Percentiles rank a stretch among this genome's conserved stretches.
phyloP scores from a whole-genome alignment of 192 early-diverging fungal species.

The Coemansia sp. region DNA sequence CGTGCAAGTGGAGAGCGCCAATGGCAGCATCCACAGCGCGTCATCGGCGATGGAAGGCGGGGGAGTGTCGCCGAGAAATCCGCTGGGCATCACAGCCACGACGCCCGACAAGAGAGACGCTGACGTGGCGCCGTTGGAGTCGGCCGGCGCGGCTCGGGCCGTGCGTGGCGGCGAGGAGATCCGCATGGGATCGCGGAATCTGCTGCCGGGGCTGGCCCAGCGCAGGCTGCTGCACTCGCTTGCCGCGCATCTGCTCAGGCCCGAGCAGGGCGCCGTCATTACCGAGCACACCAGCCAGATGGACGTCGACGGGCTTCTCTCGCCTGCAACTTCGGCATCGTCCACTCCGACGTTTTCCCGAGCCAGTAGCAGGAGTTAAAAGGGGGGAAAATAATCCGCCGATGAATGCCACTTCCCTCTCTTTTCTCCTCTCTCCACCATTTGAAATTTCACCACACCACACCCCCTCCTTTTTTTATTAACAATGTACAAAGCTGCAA shows the following conservation, averaged over 20 bases:
- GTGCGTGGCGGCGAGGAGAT: conserved; percentile 7
- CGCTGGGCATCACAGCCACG: background rate
- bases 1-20: background rate
- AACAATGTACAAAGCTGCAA: conserved; percentile 28
- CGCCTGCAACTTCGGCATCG: background rate
- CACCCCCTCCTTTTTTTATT: too few species aligned
- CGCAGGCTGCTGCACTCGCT: conserved; percentile 3
- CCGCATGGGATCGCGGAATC: conserved; percentile 4
- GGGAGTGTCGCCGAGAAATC: background rate
- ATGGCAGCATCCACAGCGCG: conserved; percentile 1
- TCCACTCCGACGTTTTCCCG: background rate
- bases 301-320: conserved; percentile 10
- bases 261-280: background rate
- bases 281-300: conserved; percentile 15
- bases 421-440: background rate
- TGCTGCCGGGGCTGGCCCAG: conserved; percentile 7
- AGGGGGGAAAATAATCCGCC: too few species aligned
- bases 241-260: background rate
- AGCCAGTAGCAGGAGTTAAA: background rate
- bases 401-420: too few species aligned
- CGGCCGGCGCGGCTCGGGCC: background rate
- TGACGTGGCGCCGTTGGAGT: background rate
- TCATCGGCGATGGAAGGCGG: too few species aligned
- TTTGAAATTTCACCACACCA: background rate
- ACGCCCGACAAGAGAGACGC: background rate